Conservation (phyloP, 2,329 filamentous ascomycete genomes). For the Beauveria scarabaeidicola region DNA sequence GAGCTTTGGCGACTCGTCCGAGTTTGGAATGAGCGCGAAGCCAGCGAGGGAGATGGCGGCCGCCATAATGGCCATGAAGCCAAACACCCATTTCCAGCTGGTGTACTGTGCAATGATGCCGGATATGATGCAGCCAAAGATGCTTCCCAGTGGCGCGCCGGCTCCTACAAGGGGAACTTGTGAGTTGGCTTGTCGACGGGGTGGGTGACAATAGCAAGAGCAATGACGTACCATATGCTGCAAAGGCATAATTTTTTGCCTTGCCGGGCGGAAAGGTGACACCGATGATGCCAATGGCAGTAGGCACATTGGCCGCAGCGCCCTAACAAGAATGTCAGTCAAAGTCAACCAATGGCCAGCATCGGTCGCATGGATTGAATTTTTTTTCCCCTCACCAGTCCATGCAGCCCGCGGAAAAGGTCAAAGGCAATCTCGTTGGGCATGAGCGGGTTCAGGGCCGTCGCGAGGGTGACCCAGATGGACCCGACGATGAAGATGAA, state of each 20-base stretch:
- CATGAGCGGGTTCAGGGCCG: slow-evolving; percentile 54
- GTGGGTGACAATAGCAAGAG: not conserved
- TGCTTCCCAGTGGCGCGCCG: slow-evolving; percentile 54
- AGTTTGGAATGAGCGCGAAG: slow-evolving; percentile 48
- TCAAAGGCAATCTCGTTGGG: slow-evolving; percentile 61
- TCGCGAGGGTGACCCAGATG: slow-evolving; percentile 51
- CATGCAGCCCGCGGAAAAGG: slow-evolving; percentile 57
- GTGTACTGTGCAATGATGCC: slow-evolving; percentile 56
- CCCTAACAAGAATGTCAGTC: slow-evolving; percentile 29
- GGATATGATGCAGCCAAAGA: slow-evolving; percentile 56
- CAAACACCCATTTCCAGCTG: slow-evolving; percentile 61
- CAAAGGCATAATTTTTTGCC: slow-evolving; percentile 64
- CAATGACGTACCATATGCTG: slow-evolving; percentile 41
- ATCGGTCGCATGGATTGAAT: not conserved
- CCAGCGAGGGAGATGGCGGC: slow-evolving; percentile 47
- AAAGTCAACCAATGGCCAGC: not conserved
- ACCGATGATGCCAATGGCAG: slow-evolving; percentile 61
- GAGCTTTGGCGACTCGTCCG: not conserved
- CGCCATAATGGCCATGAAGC: slow-evolving; percentile 52
- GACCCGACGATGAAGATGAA: slow-evolving; percentile 57
- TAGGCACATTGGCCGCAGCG: slow-evolving; percentile 61
- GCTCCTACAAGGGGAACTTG: slow-evolving; percentile 33
- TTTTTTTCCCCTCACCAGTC: slow-evolving; percentile 35
- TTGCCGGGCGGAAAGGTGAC: slow-evolving; percentile 59
- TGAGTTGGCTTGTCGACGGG: not conserved